Evolutionary conservation across 352 stramenopile genomes (phyloP).

Genomic region (Phytophthora pistaciae): DNA sequence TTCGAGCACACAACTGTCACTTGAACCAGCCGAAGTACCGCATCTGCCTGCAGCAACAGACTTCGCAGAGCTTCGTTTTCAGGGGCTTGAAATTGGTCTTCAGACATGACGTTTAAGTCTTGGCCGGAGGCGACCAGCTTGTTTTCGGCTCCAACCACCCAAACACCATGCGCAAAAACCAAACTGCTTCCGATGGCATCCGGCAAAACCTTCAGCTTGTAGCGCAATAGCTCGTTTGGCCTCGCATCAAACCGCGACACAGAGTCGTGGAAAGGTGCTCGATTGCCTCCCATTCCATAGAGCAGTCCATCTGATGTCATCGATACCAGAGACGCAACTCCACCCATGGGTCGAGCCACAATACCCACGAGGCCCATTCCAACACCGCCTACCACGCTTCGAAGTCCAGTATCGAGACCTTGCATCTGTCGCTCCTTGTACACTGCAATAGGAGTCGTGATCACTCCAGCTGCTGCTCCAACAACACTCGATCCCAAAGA

Average conservation of each 20-base stretch:
- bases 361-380: constrained; percentile 85
- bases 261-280: constrained; percentile 42
- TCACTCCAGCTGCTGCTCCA: constrained; percentile 75
- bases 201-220: constrained; percentile 79
- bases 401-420: constrained; percentile 64
- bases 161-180: constrained; percentile 73
- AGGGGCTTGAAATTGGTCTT: constrained; percentile 24
- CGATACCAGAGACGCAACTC: constrained; percentile 80
- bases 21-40: constrained; percentile 31
- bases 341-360: constrained; percentile 79
- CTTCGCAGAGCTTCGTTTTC: constrained; percentile 37
- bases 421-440: constrained; percentile 76
- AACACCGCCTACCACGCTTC: constrained; percentile 75
- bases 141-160: constrained; percentile 47
- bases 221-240: constrained; percentile 78
- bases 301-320: constrained; percentile 82
- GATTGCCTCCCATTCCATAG: constrained; percentile 58
- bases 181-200: constrained; percentile 58
- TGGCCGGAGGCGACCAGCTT: constrained; percentile 24
- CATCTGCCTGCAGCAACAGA: constrained; percentile 49
- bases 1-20: constrained; percentile 63
- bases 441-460: constrained; percentile 80
- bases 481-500: constrained; percentile 83
- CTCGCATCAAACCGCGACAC: constrained; percentile 52
- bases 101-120: constrained; percentile 39